These are phyloP conservation scores for Xylaria sp. DNA, from an alignment of 2,329 filamentous ascomycete genomes.

Conservation along the genomic window DNA sequence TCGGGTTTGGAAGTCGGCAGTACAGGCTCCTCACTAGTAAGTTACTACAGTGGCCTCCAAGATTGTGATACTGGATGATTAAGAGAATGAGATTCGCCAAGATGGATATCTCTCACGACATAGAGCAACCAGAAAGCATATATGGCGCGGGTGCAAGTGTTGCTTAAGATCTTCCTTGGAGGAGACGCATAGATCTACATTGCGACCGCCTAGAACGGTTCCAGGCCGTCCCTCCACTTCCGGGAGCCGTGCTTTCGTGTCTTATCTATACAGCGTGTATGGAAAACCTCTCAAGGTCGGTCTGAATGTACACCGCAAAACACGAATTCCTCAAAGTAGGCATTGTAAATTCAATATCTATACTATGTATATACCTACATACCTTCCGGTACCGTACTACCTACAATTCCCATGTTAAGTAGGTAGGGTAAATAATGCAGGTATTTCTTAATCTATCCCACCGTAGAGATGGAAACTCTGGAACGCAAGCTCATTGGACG, in stretches of 20 bases:
- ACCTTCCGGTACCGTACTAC: no score
- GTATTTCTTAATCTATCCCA: background rate
- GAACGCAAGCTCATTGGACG: slow-evolving; percentile 21
- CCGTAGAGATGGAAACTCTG: background rate
- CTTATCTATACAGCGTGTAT: background rate
- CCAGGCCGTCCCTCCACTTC: background rate
- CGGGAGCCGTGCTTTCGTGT: background rate
- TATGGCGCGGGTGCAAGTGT: background rate
- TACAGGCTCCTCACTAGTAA: background rate
- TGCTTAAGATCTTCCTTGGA: background rate
- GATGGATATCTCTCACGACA: background rate
- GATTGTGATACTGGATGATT: background rate
- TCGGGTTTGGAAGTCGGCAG: background rate
- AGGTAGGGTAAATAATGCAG: background rate
- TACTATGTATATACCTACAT: slow-evolving; percentile 2
- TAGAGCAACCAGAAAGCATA: background rate
- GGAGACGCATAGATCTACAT: background rate
- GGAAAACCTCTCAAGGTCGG: slow-evolving; percentile 5
- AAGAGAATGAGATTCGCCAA: background rate
- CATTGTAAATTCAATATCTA: background rate
- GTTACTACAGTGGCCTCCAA: background rate
- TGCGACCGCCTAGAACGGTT: background rate
- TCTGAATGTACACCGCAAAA: background rate
- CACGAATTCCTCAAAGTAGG: slow-evolving; percentile 6
- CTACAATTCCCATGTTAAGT: background rate